phyloP scores from a whole-genome alignment of 2,329 filamentous ascomycete species.

The Talaromyces sp. region DNA sequence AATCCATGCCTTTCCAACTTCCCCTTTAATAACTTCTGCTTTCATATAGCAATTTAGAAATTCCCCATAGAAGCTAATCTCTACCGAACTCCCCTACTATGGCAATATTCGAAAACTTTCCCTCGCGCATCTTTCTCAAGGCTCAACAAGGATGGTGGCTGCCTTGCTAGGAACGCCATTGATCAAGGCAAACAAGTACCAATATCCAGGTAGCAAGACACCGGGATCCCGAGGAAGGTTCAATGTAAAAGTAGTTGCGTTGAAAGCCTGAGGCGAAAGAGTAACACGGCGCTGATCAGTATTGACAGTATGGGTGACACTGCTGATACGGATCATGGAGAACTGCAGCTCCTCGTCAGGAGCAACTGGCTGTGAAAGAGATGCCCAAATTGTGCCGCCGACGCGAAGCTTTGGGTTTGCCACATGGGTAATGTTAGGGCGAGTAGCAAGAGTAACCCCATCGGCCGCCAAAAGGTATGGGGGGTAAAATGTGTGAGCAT shows the following conservation, averaged over 20 bases:
- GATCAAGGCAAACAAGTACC: constrained; percentile 48
- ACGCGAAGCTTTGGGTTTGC: constrained; percentile 23
- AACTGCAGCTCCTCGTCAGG: constrained; percentile 20
- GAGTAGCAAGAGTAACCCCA: constrained; percentile 31
- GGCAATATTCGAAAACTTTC: neutral
- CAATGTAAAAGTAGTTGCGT: constrained; percentile 30
- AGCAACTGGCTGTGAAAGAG: constrained; percentile 23
- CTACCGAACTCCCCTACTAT: neutral
- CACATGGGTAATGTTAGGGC: constrained; percentile 39
- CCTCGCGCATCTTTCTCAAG: neutral
- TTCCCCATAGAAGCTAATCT: neutral
- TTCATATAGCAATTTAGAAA: neutral
- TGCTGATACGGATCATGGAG: constrained; percentile 45
- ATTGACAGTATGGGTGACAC: constrained; percentile 51
- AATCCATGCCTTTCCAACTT: neutral
- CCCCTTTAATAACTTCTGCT: too few species aligned
- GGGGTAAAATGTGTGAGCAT: constrained; percentile 51
- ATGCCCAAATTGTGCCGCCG: constrained; percentile 26
- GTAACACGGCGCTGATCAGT: constrained; percentile 52
- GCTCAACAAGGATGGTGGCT: constrained; percentile 33
- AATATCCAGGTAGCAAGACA: constrained; percentile 48
- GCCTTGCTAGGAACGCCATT: constrained; percentile 44
- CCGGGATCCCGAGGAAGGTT: constrained; percentile 44
- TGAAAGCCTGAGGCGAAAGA: constrained; percentile 28
- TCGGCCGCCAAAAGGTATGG: constrained; percentile 49